Percentiles rank a stretch among this genome's conserved stretches.
These are phyloP conservation scores for Tetradesmus obliquus DNA, from an alignment of 139 green algal genomes.

Conservation along the genomic window DNA sequence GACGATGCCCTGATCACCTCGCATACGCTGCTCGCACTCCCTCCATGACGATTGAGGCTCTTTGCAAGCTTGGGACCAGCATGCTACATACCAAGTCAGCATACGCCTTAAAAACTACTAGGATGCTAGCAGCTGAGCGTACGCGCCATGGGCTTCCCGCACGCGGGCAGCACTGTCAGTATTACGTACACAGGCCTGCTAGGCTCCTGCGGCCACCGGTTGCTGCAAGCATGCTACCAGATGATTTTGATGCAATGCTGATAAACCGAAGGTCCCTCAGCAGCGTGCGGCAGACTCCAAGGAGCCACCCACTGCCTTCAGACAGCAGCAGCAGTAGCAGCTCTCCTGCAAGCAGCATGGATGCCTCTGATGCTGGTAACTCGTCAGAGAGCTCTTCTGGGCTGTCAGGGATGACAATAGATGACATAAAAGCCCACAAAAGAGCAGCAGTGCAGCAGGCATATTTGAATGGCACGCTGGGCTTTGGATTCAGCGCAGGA, in stretches of 20 bases:
- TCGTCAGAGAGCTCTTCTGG: neutral
- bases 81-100: neutral
- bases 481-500: conserved; percentile 59
- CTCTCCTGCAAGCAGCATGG: neutral
- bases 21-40: neutral
- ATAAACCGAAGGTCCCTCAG: neutral
- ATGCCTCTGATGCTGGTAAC: neutral
- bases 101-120: neutral
- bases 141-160: neutral
- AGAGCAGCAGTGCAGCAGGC: conserved; percentile 24
- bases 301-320: neutral
- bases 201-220: neutral
- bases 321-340: neutral
- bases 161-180: neutral
- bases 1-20: neutral
- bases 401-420: neutral
- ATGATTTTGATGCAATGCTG: conserved; percentile 14
- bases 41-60: neutral
- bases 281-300: neutral
- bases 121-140: neutral
- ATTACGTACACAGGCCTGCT: neutral
- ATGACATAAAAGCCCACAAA: conserved; percentile 16
- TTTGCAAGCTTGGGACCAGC: neutral
- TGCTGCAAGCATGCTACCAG: neutral
- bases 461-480: conserved; percentile 46